These are phyloP conservation scores for Neurospora sp. DNA, from an alignment of 495 filamentous ascomycete genomes.

Conservation along the genomic window DNA sequence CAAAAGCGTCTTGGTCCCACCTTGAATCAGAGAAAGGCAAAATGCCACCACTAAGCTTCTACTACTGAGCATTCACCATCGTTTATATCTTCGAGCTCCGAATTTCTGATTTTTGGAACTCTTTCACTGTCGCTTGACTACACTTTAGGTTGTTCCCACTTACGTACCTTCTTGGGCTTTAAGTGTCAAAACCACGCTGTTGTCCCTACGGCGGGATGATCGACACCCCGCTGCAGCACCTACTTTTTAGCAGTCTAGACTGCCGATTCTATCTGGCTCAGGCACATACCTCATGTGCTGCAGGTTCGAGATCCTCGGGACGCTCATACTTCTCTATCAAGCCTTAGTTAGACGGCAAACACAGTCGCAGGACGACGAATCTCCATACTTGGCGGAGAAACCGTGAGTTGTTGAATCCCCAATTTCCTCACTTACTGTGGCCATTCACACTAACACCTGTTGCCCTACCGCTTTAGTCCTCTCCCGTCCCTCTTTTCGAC, in stretches of 20 bases:
- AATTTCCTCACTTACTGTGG: neutral
- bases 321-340: conserved; percentile 35
- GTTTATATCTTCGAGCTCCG: neutral
- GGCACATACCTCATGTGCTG: conserved; percentile 23
- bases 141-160: neutral
- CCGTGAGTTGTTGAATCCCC: neutral
- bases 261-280: neutral
- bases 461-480: neutral
- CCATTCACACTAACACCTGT: neutral
- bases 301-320: conserved; percentile 41
- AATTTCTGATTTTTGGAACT: neutral
- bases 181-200: neutral
- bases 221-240: neutral
- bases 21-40: neutral
- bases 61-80: neutral
- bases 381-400: neutral
- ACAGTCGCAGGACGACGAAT: conserved; percentile 16
- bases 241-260: neutral
- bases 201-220: neutral
- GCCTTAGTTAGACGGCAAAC: conserved; percentile 15
- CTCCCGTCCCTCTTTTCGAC: neutral
- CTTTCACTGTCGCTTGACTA: neutral
- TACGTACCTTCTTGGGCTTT: neutral
- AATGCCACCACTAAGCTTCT: neutral
- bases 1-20: neutral